These are phyloP conservation scores for Neonectria magnoliae DNA, from an alignment of 2,329 filamentous ascomycete genomes.

Conservation along the genomic window DNA sequence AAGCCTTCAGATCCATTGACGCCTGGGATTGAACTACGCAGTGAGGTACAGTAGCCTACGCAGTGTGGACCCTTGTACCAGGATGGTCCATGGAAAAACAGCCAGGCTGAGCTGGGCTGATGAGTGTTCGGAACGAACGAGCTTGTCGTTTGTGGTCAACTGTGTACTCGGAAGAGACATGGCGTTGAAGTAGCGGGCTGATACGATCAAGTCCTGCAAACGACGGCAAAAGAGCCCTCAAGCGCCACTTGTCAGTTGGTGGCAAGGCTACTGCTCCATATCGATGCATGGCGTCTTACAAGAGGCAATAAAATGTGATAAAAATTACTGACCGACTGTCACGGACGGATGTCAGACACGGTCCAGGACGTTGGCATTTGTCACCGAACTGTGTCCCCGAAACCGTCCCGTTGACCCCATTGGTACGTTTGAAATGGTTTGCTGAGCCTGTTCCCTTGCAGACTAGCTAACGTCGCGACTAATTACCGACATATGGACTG, in stretches of 20 bases:
- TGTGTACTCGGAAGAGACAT: not conserved
- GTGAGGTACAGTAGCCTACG: not conserved
- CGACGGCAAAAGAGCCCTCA: not conserved
- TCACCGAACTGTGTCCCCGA: slow-evolving; percentile 26
- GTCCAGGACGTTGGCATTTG: slow-evolving; percentile 29
- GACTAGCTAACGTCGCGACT: slow-evolving; percentile 8
- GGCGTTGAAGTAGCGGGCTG: too few species aligned
- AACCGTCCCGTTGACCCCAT: slow-evolving; percentile 24
- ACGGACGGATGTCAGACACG: not conserved
- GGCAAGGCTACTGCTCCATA: slow-evolving; percentile 18
- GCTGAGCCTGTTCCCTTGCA: slow-evolving; percentile 2
- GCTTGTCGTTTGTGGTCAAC: not conserved
- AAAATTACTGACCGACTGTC: slow-evolving; percentile 17
- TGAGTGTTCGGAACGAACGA: not conserved
- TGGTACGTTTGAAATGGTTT: slow-evolving; percentile 35
- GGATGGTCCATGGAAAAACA: slow-evolving; percentile 2
- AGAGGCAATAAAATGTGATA: slow-evolving; percentile 1
- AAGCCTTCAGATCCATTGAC: not conserved
- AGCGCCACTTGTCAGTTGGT: slow-evolving; percentile 9
- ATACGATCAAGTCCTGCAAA: not conserved
- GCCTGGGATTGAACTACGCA: too few species aligned
- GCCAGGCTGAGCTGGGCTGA: not conserved
- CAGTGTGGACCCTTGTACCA: not conserved
- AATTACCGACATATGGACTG: slow-evolving; percentile 11
- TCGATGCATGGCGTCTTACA: slow-evolving; percentile 1